Evolutionary conservation across 2,329 filamentous ascomycete species (phyloP).

Genomic region (Fusarium sp.): DNA sequence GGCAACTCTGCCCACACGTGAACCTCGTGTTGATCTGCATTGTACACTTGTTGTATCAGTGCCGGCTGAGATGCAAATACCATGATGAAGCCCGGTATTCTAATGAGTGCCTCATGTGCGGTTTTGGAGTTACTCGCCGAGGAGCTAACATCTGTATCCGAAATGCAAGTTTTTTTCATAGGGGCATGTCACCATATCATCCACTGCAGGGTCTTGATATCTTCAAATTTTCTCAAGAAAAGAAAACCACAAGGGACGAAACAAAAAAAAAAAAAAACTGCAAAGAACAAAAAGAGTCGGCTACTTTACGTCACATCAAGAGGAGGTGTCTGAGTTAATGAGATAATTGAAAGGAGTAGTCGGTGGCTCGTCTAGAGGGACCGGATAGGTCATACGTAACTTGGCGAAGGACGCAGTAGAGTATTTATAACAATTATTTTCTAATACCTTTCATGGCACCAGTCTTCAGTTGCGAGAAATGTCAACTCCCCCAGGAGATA

Average conservation of each 20-base stretch:
- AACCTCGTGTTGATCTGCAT: constrained; percentile 31
- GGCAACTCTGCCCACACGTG: constrained; percentile 15
- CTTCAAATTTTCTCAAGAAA: not conserved
- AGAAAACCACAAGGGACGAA: not conserved
- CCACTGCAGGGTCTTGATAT: constrained; percentile 12
- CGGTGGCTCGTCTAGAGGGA: constrained; percentile 8
- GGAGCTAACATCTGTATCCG: constrained; percentile 1
- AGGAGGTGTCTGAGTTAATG: constrained; percentile 12
- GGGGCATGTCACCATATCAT: constrained; percentile 1
- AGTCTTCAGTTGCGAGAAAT: not conserved
- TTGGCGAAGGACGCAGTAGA: not conserved
- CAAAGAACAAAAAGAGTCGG: constrained; percentile 7
- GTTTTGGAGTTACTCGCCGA: constrained; percentile 1
- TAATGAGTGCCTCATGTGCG: not conserved
- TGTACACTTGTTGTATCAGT: constrained; percentile 33
- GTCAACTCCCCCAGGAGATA: not conserved
- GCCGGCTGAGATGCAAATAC: constrained; percentile 1
- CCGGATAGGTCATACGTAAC: constrained; percentile 3
- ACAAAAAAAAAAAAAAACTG: not conserved
- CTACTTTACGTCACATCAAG: constrained; percentile 12
- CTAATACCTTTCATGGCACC: not conserved
- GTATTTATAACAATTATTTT: not conserved
- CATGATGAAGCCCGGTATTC: constrained; percentile 1
- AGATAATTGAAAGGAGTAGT: constrained; percentile 12
- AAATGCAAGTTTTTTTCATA: constrained; percentile 26